Evolutionary conservation across 2,329 filamentous ascomycete species (phyloP).

Genomic region (Fusarium nanum): DNA sequence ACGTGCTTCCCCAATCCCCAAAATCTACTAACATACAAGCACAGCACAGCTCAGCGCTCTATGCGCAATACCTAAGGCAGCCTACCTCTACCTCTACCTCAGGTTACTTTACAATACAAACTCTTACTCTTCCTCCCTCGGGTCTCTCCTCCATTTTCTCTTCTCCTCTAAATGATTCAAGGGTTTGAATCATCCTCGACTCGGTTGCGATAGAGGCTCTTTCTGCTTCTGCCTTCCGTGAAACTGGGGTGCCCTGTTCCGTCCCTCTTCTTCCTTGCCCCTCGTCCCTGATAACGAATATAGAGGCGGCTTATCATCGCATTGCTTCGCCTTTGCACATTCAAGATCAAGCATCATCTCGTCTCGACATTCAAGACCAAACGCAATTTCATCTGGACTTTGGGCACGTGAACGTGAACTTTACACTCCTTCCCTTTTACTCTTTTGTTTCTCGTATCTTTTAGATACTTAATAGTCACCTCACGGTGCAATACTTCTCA

Average conservation of each 20-base stretch:
- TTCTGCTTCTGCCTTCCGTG: neutral
- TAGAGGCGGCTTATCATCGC: conserved; percentile 43
- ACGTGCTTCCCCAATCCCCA: conserved; percentile 35
- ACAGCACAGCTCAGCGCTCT: neutral
- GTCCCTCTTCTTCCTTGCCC: conserved; percentile 29
- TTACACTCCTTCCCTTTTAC: conserved; percentile 15
- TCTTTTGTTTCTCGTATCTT: neutral
- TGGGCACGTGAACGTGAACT: conserved; percentile 11
- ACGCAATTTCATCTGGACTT: neutral
- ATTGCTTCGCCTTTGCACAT: conserved; percentile 31
- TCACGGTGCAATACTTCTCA: conserved; percentile 33
- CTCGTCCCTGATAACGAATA: conserved; percentile 42
- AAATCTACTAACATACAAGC: conserved; percentile 20
- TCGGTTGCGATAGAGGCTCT: conserved; percentile 6
- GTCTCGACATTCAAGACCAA: neutral
- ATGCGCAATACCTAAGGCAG: neutral
- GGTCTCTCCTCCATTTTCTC: neutral
- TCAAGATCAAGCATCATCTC: conserved; percentile 20
- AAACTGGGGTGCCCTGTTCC: conserved; percentile 20
- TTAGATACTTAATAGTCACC: conserved; percentile 4
- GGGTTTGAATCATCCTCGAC: neutral
- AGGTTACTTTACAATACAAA: neutral
- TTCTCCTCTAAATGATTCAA: neutral
- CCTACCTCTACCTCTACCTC: neutral
- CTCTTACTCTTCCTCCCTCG: neutral